Evolutionary conservation across 2,329 filamentous ascomycete genomes (phyloP).

Genomic region (Alternaria consortialis): DNA sequence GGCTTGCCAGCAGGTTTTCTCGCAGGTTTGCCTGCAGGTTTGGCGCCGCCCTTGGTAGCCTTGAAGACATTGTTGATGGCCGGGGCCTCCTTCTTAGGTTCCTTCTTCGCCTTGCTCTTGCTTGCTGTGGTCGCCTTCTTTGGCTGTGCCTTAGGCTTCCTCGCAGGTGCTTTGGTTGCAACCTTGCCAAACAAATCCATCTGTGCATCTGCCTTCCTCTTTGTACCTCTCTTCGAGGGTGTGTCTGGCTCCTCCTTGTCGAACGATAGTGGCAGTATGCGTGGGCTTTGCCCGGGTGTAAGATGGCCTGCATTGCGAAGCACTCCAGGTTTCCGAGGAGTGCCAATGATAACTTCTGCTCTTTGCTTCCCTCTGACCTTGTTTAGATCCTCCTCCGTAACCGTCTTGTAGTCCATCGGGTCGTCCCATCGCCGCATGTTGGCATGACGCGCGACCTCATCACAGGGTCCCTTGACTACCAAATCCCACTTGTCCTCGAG

Average conservation of each 20-base stretch:
- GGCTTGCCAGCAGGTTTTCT: conserved; percentile 23
- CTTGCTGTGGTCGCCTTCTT: conserved; percentile 39
- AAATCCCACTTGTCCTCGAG: conserved; percentile 95
- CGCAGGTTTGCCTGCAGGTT: conserved; percentile 20
- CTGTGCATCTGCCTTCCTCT: conserved; percentile 41
- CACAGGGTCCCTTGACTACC: conserved; percentile 85
- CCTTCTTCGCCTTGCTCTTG: conserved; percentile 41
- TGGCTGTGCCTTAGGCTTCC: conserved; percentile 33
- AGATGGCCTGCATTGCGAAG: conserved; percentile 45
- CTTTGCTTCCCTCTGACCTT: conserved; percentile 44
- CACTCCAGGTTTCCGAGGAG: conserved; percentile 42
- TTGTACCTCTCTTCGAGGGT: conserved; percentile 46
- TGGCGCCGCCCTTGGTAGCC: conserved; percentile 36
- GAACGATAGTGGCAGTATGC: conserved; percentile 35
- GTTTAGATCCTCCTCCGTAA: conserved; percentile 47
- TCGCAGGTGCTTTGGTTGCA: conserved; percentile 34
- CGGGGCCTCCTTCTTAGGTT: conserved; percentile 31
- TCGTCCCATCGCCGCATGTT: conserved; percentile 69
- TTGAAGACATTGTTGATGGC: conserved; percentile 44
- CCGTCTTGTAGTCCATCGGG: conserved; percentile 43
- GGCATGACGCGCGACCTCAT: conserved; percentile 81
- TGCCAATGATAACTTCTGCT: conserved; percentile 45
- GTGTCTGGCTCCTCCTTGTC: conserved; percentile 38
- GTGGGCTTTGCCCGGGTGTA: conserved; percentile 49
- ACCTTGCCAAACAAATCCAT: conserved; percentile 33